Base-by-base conservation (phyloP, 2,329 filamentous ascomycete species). In the Cladophialophora exuberans region DNA sequence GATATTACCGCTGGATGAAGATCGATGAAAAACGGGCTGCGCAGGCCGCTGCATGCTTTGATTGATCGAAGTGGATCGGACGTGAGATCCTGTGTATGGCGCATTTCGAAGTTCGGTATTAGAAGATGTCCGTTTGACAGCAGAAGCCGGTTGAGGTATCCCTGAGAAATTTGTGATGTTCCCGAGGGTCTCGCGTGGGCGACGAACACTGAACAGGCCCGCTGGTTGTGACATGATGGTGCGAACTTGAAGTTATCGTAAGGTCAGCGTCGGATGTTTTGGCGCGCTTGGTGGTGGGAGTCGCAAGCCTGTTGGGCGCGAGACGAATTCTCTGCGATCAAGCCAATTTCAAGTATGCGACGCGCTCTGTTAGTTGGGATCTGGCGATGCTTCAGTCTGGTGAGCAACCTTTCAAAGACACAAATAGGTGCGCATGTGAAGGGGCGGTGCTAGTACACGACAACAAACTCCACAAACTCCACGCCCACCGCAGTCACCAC, bases 81-180 rank as follows among this genome's bases (percentile, higher is more conserved):
- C 84, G 78, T 96, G 89, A 69, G 87, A 85, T 51, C 81, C 80
- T 52, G 85, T 84, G 67, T 83, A 87, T 41, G 82, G 83, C 54
- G 79, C 78, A 67, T 82, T 81, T 56, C 83, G 81, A 66, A 84
- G 79, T 68, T 84, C 84, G 60, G 84, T 85, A 64, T 85, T 85
- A 10, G 90, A 92, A 68, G 86, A 94, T 25, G 89, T 88, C 71
- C 94, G 89, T 78, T 99, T 99, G 82, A 99, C 87, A 35, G 91
- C 90, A 35, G 93, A 97, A 23, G 89, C 83, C 6, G 94, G 93
- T 75, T 96, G 90, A 17, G 94, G 94, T 60, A 99, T 89, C 18
- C 85, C 84, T 17, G 89, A 88, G 72, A 91, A 93, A 71, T 86
- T 84, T 70, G 85, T 93, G 68, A 96, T 85, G 63, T 86, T 86